Percentiles rank a stretch among this genome's conserved stretches.
phyloP scores from a whole-genome alignment of 352 stramenopile genomes.

The Phytopythium litorale region DNA sequence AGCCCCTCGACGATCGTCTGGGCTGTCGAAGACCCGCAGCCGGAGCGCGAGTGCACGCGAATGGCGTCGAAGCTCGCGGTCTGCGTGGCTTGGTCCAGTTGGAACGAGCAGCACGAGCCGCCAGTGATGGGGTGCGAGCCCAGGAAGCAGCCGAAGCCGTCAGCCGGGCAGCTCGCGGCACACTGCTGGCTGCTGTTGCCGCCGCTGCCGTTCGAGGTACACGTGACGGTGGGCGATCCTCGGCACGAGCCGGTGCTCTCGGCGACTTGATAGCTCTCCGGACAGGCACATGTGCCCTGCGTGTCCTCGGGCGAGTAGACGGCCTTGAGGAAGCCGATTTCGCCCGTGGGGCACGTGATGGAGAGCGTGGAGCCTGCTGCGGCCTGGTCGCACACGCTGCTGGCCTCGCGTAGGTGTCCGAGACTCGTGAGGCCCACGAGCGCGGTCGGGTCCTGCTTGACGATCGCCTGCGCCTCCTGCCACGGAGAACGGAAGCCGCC shows the following conservation, averaged over 20 bases:
- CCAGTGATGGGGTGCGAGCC: constrained; percentile 62
- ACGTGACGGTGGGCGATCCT: constrained; percentile 7
- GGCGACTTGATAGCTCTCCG: constrained; percentile 60
- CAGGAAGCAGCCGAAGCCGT: constrained; percentile 59
- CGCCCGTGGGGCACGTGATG: constrained; percentile 57
- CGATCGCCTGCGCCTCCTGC: constrained; percentile 55
- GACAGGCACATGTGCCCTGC: constrained; percentile 64
- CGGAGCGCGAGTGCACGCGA: constrained; percentile 34
- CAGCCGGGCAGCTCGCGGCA: constrained; percentile 31
- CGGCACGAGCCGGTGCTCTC: constrained; percentile 52
- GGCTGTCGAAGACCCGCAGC: constrained; percentile 38
- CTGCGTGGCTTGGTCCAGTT: constrained; percentile 22
- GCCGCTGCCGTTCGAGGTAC: not conserved
- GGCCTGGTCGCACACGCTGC: constrained; percentile 66
- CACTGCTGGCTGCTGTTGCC: constrained; percentile 10
- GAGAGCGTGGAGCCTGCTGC: constrained; percentile 40
- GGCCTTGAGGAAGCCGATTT: constrained; percentile 76
- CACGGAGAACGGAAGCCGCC: constrained; percentile 11
- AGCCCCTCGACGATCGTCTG: constrained; percentile 70
- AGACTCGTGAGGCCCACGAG: constrained; percentile 80
- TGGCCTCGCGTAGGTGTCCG: constrained; percentile 67
- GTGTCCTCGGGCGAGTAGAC: constrained; percentile 62
- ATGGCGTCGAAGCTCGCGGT: constrained; percentile 49
- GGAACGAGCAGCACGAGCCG: constrained; percentile 55
- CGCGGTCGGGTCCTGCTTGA: constrained; percentile 58